Evolutionary conservation across 768 basidiomycete species (phyloP).

Genomic region (Amanita phalloides): DNA sequence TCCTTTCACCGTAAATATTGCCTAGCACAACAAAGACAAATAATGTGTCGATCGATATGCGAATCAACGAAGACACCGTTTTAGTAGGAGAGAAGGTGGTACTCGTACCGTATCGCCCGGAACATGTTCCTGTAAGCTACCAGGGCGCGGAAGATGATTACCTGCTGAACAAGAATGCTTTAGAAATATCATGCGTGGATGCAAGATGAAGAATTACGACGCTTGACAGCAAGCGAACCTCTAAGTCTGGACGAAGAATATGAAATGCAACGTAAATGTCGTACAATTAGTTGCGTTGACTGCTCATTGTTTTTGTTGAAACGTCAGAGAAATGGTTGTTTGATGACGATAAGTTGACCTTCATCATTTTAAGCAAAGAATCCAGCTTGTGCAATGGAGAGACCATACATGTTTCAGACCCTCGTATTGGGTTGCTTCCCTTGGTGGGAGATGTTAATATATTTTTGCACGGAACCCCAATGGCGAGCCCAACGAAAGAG

Average conservation of each 20-base stretch:
- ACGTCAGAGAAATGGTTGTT: conserved; percentile 69
- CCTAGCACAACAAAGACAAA: neutral
- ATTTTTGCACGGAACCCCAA: conserved; percentile 52
- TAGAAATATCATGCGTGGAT: conserved; percentile 90
- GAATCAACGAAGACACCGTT: conserved; percentile 51
- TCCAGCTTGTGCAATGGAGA: neutral
- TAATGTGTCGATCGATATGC: conserved; percentile 33
- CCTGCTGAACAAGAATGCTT: conserved; percentile 1
- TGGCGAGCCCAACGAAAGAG: neutral
- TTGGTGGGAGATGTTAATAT: conserved; percentile 95
- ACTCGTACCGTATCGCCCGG: conserved; percentile 70
- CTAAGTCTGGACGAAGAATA: conserved; percentile 73
- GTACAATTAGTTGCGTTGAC: conserved; percentile 8
- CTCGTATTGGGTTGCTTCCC: conserved; percentile 24
- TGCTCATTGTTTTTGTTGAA: neutral
- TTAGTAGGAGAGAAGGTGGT: conserved; percentile 59
- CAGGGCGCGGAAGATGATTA: neutral
- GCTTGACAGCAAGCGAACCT: conserved; percentile 78
- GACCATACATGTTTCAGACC: conserved; percentile 19
- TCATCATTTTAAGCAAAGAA: conserved; percentile 60
- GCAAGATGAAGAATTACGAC: conserved; percentile 58
- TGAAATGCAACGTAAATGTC: conserved; percentile 70
- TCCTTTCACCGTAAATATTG: too few relatives aligned
- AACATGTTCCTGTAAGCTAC: conserved; percentile 34
- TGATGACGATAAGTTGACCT: conserved; percentile 87